Percentiles rank a stretch among this genome's conserved stretches.
These are phyloP conservation scores for Boletus rubroflammeus DNA, from an alignment of 768 basidiomycete species.

Conservation along the genomic window DNA sequence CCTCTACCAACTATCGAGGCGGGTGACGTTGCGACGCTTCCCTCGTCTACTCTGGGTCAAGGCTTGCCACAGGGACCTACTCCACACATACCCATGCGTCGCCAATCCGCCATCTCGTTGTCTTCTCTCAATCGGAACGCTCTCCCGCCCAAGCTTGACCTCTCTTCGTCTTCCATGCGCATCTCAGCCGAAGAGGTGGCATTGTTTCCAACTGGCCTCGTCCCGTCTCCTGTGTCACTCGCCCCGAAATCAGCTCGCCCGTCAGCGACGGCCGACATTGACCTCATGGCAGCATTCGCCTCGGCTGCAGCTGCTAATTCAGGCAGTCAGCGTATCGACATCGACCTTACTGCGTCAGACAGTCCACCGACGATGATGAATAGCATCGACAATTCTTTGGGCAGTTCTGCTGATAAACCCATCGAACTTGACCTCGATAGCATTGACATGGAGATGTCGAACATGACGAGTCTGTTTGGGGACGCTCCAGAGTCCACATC, in stretches of 20 bases:
- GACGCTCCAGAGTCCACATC: conserved; percentile 38
- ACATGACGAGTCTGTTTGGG: conserved; percentile 52
- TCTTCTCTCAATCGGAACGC: conserved; percentile 73
- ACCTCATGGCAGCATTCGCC: conserved; percentile 63
- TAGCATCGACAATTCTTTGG: conserved; percentile 35
- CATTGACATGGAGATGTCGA: conserved; percentile 61
- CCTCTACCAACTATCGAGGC: conserved; percentile 21
- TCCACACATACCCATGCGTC: conserved; percentile 40
- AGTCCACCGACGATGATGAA: conserved; percentile 27
- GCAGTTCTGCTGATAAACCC: conserved; percentile 74
- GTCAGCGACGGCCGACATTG: conserved; percentile 51
- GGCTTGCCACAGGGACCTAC: conserved; percentile 35
- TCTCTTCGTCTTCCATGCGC: conserved; percentile 65
- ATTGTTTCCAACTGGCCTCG: conserved; percentile 55
- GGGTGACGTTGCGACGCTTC: conserved; percentile 18
- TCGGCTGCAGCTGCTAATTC: conserved; percentile 36
- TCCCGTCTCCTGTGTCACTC: conserved; percentile 72
- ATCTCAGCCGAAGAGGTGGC: conserved; percentile 62
- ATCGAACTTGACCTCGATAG: conserved; percentile 74
- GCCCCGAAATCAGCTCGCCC: conserved; percentile 77
- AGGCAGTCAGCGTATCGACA: conserved; percentile 39
- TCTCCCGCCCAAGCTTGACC: conserved; percentile 74
- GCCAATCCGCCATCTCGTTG: conserved; percentile 75
- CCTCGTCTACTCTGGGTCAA: conserved; percentile 31
- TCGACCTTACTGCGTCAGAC: conserved; percentile 56